phyloP scores from a whole-genome alignment of 164 flowering plant species.

The Amborella trichopoda region DNA sequence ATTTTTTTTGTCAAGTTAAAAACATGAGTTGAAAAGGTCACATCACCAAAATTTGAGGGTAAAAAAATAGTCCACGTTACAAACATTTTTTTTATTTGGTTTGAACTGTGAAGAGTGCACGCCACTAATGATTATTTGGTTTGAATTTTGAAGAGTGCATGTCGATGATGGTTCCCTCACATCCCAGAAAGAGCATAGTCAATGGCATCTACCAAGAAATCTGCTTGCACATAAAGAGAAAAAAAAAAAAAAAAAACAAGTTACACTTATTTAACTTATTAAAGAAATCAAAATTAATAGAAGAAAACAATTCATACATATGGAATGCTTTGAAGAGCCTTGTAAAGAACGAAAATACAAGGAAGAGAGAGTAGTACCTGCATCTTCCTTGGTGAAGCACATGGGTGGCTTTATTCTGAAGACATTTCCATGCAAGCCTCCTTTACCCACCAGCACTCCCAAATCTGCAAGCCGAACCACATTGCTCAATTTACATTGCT shows the following conservation, averaged over 20 bases:
- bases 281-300: neutral
- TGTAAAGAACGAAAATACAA: neutral
- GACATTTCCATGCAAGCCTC: conserved; percentile 87
- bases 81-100: conserved; percentile 1
- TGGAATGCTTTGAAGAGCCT: neutral
- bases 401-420: conserved; percentile 95
- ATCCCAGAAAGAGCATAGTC: conserved; percentile 68
- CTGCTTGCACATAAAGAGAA: conserved; percentile 26
- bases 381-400: conserved; percentile 91
- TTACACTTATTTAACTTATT: too few relatives aligned
- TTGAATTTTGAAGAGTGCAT: too few relatives aligned
- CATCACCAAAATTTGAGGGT: neutral
- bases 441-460: conserved; percentile 88
- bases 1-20: too few relatives aligned
- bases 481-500: too few relatives aligned
- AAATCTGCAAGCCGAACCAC: conserved; percentile 37
- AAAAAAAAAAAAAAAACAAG: neutral
- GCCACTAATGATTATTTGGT: too few relatives aligned
- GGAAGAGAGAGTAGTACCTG: conserved; percentile 32
- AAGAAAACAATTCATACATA: neutral
- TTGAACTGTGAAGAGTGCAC: too few relatives aligned
- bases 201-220: conserved; percentile 84
- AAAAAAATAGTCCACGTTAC: conserved; percentile 1
- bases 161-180: too few relatives aligned
- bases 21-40: too few relatives aligned